Base-by-base conservation (phyloP, 345 rosid species). In the Excoecaria agallocha region DNA sequence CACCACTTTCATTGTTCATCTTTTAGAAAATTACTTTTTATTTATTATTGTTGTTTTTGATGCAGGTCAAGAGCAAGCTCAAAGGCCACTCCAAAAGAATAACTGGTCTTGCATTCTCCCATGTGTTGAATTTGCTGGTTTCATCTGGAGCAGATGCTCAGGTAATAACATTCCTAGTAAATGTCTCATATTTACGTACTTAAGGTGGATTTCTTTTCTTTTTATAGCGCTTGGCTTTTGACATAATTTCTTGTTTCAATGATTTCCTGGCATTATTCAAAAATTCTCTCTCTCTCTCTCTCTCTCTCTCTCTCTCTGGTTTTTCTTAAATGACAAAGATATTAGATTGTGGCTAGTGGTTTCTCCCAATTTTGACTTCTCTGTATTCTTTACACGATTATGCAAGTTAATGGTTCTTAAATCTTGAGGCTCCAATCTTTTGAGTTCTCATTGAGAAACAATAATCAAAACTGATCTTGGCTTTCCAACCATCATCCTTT, bases 111-210 rank as follows among this genome's bases (percentile, higher is more conserved):
- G 94, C 94, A 72, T 91, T 91, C 78, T 91, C 97, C 61, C 86
- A 90, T 76, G 86, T 77, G 38, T 84, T 90, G 79, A 89, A 86
- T 71, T 89, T 92, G 78, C 83, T 92, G 62, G 92, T 92, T 73
- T 92, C 97, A 61, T 90, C 97, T 69, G 95, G 97, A 76, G 97
- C 93, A 54, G 97, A 92, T 82, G 89, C 97, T 79, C 97, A 92
- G 93, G 97, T 90, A 71, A 54, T 50, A 15, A 63, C 24, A 4
- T n/a, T 51, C 20, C 45, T 15, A 62, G 41, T 6, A 35, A 35
- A 56, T 51, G n/a, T 38, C 63, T 1, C 56, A 22, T 56, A 48
- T n/a, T n/a, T n/a, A n/a, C n/a, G n/a, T n/a, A n/a, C n/a, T n/a
- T n/a, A n/a, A n/a, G n/a, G n/a, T n/a, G n/a, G n/a, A n/a, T n/a